Evolutionary conservation across 2,329 filamentous ascomycete species (phyloP).

Genomic region (Daldinia eschscholtzii): DNA sequence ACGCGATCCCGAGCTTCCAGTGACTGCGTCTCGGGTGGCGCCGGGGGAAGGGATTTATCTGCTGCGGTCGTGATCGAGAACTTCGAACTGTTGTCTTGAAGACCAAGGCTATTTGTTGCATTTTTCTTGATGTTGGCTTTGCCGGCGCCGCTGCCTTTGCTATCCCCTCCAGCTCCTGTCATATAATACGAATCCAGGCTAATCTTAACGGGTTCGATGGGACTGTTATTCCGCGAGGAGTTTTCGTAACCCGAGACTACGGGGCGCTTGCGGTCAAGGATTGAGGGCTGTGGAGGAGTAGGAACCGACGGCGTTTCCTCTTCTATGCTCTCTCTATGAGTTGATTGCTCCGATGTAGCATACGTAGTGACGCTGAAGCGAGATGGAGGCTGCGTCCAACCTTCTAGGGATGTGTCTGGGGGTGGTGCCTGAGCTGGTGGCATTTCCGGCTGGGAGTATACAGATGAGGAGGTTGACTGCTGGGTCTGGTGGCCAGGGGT

Average conservation of each 20-base stretch:
- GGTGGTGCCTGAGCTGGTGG: slow-evolving; percentile 42
- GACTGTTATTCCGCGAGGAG: slow-evolving; percentile 33
- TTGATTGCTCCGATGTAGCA: slow-evolving; percentile 63
- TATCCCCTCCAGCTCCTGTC: not conserved
- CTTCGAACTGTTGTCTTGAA: slow-evolving; percentile 5
- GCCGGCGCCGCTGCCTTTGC: not conserved
- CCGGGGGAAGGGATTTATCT: slow-evolving; percentile 67
- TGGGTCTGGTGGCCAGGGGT: slow-evolving; percentile 50
- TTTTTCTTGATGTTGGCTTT: not conserved
- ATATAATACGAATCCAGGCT: slow-evolving; percentile 51
- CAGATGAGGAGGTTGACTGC: slow-evolving; percentile 53
- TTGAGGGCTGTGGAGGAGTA: slow-evolving; percentile 47
- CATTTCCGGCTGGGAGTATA: slow-evolving; percentile 53
- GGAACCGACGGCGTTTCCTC: slow-evolving; percentile 54
- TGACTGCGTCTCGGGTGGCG: slow-evolving; percentile 13
- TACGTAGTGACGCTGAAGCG: slow-evolving; percentile 75
- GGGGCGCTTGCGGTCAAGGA: slow-evolving; percentile 58
- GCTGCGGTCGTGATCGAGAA: slow-evolving; percentile 45
- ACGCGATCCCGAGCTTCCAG: slow-evolving; percentile 70
- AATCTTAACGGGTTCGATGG: slow-evolving; percentile 50
- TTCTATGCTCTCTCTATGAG: slow-evolving; percentile 56
- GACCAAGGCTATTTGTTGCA: not conserved
- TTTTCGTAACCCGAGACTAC: slow-evolving; percentile 49
- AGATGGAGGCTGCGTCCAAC: slow-evolving; percentile 67
- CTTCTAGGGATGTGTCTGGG: slow-evolving; percentile 45